Conservation (phyloP, 768 basidiomycete species). For the Albatrellus ellisii region DNA sequence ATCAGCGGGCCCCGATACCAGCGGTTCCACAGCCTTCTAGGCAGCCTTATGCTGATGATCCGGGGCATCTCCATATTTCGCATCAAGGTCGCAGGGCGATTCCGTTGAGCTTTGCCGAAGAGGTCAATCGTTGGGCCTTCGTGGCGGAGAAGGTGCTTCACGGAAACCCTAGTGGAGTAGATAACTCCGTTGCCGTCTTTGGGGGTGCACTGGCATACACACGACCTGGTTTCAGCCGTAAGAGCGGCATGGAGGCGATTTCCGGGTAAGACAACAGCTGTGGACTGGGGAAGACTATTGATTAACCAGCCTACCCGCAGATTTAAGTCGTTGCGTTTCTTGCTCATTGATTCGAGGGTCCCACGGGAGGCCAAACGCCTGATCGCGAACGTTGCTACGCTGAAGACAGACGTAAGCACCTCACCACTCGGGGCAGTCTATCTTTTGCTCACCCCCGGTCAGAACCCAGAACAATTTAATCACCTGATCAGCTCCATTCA, state of each 20-base stretch:
- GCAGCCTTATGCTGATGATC: slow-evolving; percentile 19
- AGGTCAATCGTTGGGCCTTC: slow-evolving; percentile 90
- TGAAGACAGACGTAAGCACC: slow-evolving; percentile 42
- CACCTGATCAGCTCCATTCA: slow-evolving; percentile 74
- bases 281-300: slow-evolving; percentile 76
- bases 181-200: slow-evolving; percentile 87
- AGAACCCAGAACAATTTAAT: slow-evolving; percentile 82
- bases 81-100: slow-evolving; percentile 57
- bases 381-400: slow-evolving; percentile 76
- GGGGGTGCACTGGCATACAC: slow-evolving; percentile 91
- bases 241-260: slow-evolving; percentile 74
- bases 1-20: slow-evolving; percentile 52
- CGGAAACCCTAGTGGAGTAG: slow-evolving; percentile 94
- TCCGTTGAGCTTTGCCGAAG: slow-evolving; percentile 49
- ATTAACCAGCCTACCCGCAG: slow-evolving; percentile 43
- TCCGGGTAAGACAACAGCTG: slow-evolving; percentile 65
- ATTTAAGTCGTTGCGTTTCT: slow-evolving; percentile 82
- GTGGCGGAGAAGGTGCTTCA: slow-evolving; percentile 92
- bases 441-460: slow-evolving; percentile 7
- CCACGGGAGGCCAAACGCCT: slow-evolving; percentile 91
- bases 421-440: background rate
- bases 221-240: slow-evolving; percentile 61
- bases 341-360: slow-evolving; percentile 87
- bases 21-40: slow-evolving; percentile 33
- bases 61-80: slow-evolving; percentile 46